These are phyloP conservation scores for Tetradesmus lagerheimii DNA, from an alignment of 139 green algal species.

Conservation along the genomic window DNA sequence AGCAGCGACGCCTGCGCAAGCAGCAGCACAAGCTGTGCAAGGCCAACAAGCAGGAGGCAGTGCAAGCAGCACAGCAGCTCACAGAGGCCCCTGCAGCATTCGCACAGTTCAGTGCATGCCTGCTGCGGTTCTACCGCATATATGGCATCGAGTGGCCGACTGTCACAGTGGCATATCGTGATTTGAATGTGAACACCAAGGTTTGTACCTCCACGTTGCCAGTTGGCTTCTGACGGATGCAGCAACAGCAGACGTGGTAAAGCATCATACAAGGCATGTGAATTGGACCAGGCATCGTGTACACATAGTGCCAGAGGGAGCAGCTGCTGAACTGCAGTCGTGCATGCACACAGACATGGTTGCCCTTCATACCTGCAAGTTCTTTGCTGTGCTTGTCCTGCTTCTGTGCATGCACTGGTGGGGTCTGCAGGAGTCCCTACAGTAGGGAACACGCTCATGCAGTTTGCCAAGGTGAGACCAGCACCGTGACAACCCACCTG, in stretches of 20 bases:
- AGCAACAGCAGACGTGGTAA: not conserved
- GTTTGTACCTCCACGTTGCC: not conserved
- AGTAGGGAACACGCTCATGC: constrained; percentile 13
- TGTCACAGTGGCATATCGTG: not conserved
- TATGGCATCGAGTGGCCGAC: constrained; percentile 31
- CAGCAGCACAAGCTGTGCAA: constrained; percentile 20
- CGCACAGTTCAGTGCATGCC: not conserved
- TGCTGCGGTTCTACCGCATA: not conserved
- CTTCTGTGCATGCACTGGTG: constrained; percentile 27
- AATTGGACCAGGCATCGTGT: not conserved
- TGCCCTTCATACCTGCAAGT: too few relatives aligned
- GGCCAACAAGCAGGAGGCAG: constrained; percentile 25
- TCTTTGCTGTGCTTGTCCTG: not conserved
- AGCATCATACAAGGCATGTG: not conserved
- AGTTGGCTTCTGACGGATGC: not conserved
- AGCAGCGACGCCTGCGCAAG: not conserved
- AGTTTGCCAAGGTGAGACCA: constrained; percentile 9
- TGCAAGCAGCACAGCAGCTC: not conserved
- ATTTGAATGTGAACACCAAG: not conserved
- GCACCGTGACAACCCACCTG: too few relatives aligned
- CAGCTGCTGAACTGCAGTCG: too few relatives aligned
- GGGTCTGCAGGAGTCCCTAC: constrained; percentile 29
- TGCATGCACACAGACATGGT: too few relatives aligned
- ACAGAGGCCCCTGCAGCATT: not conserved
- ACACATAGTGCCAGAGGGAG: too few relatives aligned